phyloP scores from a whole-genome alignment of 164 flowering plant genomes.

The Warburgia ugandensis region DNA sequence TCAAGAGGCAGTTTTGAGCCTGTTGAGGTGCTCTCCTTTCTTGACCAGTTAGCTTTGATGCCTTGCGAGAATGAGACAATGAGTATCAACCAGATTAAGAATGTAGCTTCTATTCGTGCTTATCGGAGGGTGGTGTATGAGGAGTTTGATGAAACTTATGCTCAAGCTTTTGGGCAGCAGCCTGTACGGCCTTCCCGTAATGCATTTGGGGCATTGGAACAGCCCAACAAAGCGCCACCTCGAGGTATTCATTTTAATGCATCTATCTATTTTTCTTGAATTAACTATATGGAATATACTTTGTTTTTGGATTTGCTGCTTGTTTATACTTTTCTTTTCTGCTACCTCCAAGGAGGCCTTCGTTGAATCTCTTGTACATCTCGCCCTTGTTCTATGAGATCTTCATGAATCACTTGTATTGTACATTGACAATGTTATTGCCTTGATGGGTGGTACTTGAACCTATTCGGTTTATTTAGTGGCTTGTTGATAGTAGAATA shows the following conservation, averaged over 20 bases:
- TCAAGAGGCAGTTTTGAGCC: conserved; percentile 65
- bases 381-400: no score
- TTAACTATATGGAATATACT: no score
- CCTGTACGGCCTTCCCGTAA: conserved; percentile 32
- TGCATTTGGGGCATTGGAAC: conserved; percentile 17
- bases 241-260: conserved; percentile 44
- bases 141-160: conserved; percentile 92
- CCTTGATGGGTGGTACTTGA: no score
- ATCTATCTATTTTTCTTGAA: background rate
- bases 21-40: conserved; percentile 38
- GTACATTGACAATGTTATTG: no score
- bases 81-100: conserved; percentile 38
- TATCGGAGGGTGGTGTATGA: conserved; percentile 73
- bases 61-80: conserved; percentile 30
- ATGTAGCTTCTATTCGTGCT: conserved; percentile 47
- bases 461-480: no score
- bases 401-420: no score
- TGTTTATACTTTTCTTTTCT: no score
- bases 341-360: no score
- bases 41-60: conserved; percentile 46
- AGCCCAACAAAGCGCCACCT: conserved; percentile 26
- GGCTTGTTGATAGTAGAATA: no score
- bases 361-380: no score
- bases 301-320: no score
- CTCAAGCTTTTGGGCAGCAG: conserved; percentile 78